A percentile compares a stretch with the other conserved stretches of the same genome.
These are phyloP conservation scores for Camellia japonica DNA, from an alignment of 148 eudicot genomes.

Conservation along the genomic window DNA sequence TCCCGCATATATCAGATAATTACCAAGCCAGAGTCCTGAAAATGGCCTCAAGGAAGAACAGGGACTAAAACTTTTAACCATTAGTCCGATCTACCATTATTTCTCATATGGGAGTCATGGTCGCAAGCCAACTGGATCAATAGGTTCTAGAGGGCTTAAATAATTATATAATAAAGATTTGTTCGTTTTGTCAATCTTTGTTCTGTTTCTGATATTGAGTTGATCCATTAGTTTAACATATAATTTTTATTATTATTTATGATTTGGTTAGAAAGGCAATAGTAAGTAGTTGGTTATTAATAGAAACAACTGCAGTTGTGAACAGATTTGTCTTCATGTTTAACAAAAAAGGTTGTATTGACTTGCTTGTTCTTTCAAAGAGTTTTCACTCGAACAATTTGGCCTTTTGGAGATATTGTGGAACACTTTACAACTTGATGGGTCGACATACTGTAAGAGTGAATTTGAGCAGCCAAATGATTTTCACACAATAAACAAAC, in stretches of 20 bases:
- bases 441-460: background rate
- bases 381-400: background rate
- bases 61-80: too few relatives aligned
- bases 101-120: too few relatives aligned
- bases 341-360: background rate
- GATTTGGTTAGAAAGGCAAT: background rate
- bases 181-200: background rate
- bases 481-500: background rate
- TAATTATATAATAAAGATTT: background rate
- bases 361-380: background rate
- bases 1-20: background rate
- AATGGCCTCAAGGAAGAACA: too few relatives aligned
- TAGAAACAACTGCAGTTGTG: background rate
- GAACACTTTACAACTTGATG: background rate
- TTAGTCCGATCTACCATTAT: too few relatives aligned
- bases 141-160: background rate
- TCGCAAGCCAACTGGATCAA: too few relatives aligned
- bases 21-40: too few relatives aligned
- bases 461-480: background rate
- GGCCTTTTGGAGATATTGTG: background rate
- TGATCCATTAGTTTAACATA: background rate
- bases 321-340: background rate
- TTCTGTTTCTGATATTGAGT: constrained; percentile 7
- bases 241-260: background rate
- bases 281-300: background rate